Conservation (phyloP, 345 rosid species). For the Aethionema arabicum region DNA sequence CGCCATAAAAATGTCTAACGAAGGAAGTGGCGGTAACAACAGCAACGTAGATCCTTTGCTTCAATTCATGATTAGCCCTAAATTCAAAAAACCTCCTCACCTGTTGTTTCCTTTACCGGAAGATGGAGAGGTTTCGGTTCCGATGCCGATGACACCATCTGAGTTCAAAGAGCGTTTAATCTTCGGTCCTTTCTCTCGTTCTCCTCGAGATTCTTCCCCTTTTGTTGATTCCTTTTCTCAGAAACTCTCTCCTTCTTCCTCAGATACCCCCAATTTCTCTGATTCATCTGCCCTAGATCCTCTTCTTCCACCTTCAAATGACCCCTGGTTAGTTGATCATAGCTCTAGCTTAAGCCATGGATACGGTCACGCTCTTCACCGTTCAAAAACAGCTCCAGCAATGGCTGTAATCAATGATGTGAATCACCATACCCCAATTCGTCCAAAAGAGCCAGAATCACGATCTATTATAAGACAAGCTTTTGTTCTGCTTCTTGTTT, state of each 20-base stretch:
- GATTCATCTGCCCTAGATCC: constrained; percentile 30
- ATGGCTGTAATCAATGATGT: constrained; percentile 72
- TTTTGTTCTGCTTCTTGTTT: constrained; percentile 53
- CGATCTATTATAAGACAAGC: constrained; percentile 68
- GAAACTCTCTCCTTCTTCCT: constrained; percentile 35
- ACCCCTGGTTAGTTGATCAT: constrained; percentile 13
- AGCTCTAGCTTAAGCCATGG: neutral
- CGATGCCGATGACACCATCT: constrained; percentile 64
- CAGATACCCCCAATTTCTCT: constrained; percentile 22
- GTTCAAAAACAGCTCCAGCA: constrained; percentile 92
- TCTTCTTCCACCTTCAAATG: constrained; percentile 27
- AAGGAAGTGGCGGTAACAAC: constrained; percentile 15
- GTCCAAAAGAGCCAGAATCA: constrained; percentile 47
- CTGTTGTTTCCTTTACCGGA: constrained; percentile 70
- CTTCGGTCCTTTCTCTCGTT: constrained; percentile 60
- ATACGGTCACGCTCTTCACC: constrained; percentile 52
- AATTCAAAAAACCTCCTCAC: constrained; percentile 34
- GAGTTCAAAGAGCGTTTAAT: constrained; percentile 82
- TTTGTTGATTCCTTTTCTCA: constrained; percentile 56
- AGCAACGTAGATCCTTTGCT: constrained; percentile 68
- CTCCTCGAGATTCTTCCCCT: constrained; percentile 46
- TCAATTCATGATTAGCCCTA: constrained; percentile 44
- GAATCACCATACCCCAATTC: constrained; percentile 21
- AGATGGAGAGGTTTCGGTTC: constrained; percentile 54
- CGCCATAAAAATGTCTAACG: constrained; percentile 19